Percentiles rank a stretch among this genome's conserved stretches.
phyloP scores from a whole-genome alignment of 2,329 filamentous ascomycete species.

The Eutypella sp. region DNA sequence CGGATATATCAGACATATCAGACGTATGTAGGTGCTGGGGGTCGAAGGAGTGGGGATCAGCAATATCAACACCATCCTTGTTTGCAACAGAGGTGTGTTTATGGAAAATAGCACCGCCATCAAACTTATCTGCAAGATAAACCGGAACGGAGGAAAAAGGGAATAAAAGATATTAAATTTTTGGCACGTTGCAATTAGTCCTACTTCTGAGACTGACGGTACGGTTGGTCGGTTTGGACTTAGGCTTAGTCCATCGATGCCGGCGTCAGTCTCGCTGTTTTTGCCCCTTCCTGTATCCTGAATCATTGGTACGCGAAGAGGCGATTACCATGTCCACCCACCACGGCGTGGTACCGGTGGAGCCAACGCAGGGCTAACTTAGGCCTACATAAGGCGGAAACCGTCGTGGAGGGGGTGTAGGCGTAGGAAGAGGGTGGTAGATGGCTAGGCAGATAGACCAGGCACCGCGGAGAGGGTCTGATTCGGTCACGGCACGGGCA shows the following conservation, averaged over 20 bases:
- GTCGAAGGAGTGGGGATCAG: too few species aligned
- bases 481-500: neutral
- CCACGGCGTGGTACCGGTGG: constrained; percentile 26
- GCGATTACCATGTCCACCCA: constrained; percentile 29
- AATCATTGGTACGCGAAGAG: constrained; percentile 39
- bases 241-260: too few species aligned
- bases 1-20: constrained; percentile 3
- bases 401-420: constrained; percentile 20
- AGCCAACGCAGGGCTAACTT: constrained; percentile 9
- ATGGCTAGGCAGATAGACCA: too few species aligned
- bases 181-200: constrained; percentile 3
- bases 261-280: too few species aligned
- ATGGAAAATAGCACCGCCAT: neutral
- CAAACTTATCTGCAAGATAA: constrained; percentile 15
- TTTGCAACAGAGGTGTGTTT: neutral
- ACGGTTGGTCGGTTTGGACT: too few species aligned
- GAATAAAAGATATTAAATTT: neutral
- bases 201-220: too few species aligned
- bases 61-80: too few species aligned
- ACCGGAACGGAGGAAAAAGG: too few species aligned
- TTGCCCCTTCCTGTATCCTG: too few species aligned
- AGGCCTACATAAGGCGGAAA: neutral
- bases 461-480: too few species aligned
- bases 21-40: neutral
- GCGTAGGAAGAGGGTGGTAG: constrained; percentile 15